A percentile compares a stretch with the other conserved stretches of the same genome.
phyloP scores from a whole-genome alignment of 495 filamentous ascomycete species.

The Aspergillus cavernicola region DNA sequence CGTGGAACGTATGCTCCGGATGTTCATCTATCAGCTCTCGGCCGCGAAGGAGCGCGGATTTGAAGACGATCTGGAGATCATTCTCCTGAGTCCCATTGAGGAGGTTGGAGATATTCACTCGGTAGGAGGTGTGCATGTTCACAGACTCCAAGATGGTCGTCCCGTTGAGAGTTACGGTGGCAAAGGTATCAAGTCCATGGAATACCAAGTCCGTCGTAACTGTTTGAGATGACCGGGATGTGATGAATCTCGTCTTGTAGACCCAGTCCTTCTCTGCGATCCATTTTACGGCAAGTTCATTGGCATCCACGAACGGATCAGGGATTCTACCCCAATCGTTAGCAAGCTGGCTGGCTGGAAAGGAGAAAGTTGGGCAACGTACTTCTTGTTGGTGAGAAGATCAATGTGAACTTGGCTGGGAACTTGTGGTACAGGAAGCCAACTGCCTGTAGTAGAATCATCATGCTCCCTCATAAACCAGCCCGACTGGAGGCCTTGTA shows the following conservation, averaged over 20 bases:
- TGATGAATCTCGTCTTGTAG: conserved; percentile 23
- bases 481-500: neutral
- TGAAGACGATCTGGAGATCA: conserved; percentile 35
- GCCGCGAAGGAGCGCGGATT: conserved; percentile 34
- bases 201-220: conserved; percentile 1
- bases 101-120: conserved; percentile 50
- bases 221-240: neutral
- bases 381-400: conserved; percentile 15
- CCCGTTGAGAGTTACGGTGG: conserved; percentile 64
- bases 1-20: conserved; percentile 29
- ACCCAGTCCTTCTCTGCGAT: conserved; percentile 66
- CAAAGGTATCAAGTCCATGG: conserved; percentile 53
- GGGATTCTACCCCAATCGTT: conserved; percentile 45
- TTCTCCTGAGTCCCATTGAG: conserved; percentile 13
- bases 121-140: conserved; percentile 69
- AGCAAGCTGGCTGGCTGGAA: neutral
- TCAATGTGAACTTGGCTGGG: conserved; percentile 58
- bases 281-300: conserved; percentile 71
- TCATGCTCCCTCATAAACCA: conserved; percentile 4
- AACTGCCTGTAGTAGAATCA: neutral
- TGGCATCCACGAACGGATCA: conserved; percentile 65
- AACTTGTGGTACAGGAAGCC: conserved; percentile 3
- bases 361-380: neutral
- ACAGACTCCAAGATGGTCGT: conserved; percentile 57
- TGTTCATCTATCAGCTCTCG: conserved; percentile 33